Conservation (phyloP, 768 basidiomycete genomes). For the Panaeolus cyanescens region DNA sequence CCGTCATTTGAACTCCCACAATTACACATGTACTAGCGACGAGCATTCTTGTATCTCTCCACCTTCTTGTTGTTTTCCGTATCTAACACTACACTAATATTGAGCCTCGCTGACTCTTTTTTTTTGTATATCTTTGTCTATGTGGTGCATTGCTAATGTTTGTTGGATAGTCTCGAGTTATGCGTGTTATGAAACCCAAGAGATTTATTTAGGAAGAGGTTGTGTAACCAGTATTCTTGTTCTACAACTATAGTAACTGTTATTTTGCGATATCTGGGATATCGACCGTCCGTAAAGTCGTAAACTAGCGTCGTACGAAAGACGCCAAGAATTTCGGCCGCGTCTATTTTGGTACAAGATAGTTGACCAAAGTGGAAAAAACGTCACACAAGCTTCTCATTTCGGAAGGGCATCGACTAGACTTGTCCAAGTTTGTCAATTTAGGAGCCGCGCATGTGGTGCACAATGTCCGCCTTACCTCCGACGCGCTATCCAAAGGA, state of each 20-base stretch:
- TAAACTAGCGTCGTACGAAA: no score
- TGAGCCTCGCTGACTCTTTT: not conserved
- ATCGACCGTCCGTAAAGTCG: no score
- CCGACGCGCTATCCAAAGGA: not conserved
- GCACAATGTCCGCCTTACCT: slow-evolving; percentile 4
- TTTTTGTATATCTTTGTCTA: no score
- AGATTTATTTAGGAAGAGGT: no score
- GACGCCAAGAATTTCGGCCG: not conserved
- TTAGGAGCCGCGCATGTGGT: not conserved
- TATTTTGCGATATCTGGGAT: no score
- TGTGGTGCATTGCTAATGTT: no score
- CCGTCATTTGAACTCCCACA: slow-evolving; percentile 39
- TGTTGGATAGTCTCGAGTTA: no score
- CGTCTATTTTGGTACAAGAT: not conserved
- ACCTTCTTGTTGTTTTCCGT: not conserved
- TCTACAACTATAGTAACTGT: no score
- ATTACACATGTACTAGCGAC: no score
- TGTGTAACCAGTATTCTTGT: no score
- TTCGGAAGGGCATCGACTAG: not conserved
- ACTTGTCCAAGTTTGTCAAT: not conserved
- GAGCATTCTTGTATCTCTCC: not conserved
- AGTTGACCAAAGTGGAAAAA: not conserved
- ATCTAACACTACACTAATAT: no score
- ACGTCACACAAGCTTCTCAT: not conserved
- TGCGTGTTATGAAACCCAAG: no score